Percentiles rank a stretch among this genome's conserved stretches.
Conservation (phyloP, 345 rosid genomes). For the Eucalyptus urophylla region DNA sequence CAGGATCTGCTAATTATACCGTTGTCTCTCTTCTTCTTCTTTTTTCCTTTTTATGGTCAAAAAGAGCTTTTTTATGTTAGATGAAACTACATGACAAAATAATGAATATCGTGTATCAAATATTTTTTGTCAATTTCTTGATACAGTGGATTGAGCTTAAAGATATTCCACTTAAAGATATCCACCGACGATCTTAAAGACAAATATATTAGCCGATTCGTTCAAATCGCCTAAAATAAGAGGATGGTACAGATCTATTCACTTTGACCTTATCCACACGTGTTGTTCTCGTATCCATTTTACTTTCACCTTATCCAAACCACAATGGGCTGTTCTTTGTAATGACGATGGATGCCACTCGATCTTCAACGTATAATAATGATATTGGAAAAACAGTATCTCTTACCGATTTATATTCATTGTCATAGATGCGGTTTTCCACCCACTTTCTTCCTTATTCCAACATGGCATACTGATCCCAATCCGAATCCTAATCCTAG, state of each 20-base stretch:
- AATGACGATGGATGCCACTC: not conserved
- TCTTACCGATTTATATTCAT: not conserved
- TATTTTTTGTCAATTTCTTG: not conserved
- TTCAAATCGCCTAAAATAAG: not conserved
- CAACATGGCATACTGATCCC: not conserved
- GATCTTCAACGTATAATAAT: not conserved
- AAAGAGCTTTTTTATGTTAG: not conserved
- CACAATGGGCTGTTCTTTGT: not conserved
- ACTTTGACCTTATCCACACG: not conserved
- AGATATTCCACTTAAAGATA: not conserved
- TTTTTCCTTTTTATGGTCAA: fast-evolving
- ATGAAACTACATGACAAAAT: not conserved
- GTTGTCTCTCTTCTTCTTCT: not conserved
- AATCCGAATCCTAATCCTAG: not conserved
- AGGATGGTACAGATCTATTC: not conserved
- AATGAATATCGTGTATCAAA: not conserved
- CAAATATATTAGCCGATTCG: not conserved
- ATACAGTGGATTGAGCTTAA: not conserved
- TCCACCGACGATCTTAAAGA: not conserved
- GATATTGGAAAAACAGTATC: not conserved
- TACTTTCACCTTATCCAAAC: not conserved
- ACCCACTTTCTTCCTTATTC: not conserved
- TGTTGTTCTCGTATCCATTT: not conserved
- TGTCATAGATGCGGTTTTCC: not conserved
- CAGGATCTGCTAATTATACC: not conserved